Evolutionary conservation across 2,329 filamentous ascomycete genomes (phyloP), one percentile per base, ranked within the genome.

Genomic region (Curvularia sp.): DNA sequence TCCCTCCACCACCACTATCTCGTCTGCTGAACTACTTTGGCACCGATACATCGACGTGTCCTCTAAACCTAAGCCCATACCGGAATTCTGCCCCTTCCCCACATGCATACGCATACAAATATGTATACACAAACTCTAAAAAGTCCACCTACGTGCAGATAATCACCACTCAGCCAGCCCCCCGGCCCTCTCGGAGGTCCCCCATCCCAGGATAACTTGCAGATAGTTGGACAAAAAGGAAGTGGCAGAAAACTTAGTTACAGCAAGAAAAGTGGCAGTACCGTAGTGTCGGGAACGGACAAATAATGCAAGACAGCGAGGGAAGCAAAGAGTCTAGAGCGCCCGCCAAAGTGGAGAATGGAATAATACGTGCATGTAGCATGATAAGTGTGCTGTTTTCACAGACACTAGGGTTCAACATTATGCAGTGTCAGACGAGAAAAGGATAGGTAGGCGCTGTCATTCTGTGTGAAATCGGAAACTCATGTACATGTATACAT

Each of bases 371-470:
- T 43, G 22, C 20, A 24, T 31, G 28, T 24, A 15, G 41, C 41
- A 26, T 43, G 41, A 43, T 26, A 26, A 26, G 33, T 43, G 41
- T 15, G 22, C 24, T 26, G 24, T 26, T 42, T 22, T 2, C 20
- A 4, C 20, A 12, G 24, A 26, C 24, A 42, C 9, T 18, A 12
- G 22, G 39, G 20, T 3, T 26, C 24, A 22, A 24, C 41, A 24
- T 43, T 43, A 43, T 43, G 41, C 41, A 43, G 22, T 22, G 39
- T 43, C 22, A 43, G 41, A 43, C 41, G 22, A 43, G 41, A 43
- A 15, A 24, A 43, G 41, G 6, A 24, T 24, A 24, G 24, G 8
- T 8, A 24, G 41, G 24, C 24, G 22, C 24, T 6, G 24, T 26
- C 24, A 26, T 6, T 26, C 24, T 4, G 6, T 4, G 24, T 26